Percentiles rank a stretch among this genome's conserved stretches.
phyloP scores from a whole-genome alignment of 2,329 filamentous ascomycete genomes.

The Fusarium sacchari region DNA sequence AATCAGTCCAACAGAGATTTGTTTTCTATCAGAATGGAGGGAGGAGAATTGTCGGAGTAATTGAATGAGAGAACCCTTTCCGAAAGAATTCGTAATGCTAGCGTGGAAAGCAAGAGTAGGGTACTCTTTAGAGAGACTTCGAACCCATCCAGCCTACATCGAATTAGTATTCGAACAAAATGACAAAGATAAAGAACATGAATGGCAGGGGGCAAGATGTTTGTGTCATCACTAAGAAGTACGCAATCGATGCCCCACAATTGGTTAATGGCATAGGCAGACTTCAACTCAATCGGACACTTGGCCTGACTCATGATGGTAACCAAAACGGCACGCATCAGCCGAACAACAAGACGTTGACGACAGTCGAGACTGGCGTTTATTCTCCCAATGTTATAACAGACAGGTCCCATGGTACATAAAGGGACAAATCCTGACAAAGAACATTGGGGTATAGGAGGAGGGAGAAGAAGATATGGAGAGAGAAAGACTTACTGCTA shows the following conservation, averaged over 20 bases:
- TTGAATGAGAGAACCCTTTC: conserved; percentile 92
- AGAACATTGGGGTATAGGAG: conserved; percentile 66
- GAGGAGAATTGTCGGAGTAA: conserved; percentile 92
- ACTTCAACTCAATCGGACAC: conserved; percentile 97
- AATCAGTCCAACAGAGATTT: conserved; percentile 91
- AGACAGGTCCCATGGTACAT: conserved; percentile 83
- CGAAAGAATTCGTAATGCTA: conserved; percentile 94
- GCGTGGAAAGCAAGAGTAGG: conserved; percentile 96
- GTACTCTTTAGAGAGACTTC: conserved; percentile 85
- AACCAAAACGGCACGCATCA: conserved; percentile 90
- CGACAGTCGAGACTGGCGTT: conserved; percentile 62
- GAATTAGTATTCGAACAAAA: conserved; percentile 36
- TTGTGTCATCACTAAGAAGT: conserved; percentile 99
- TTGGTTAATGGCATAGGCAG: conserved; percentile 68
- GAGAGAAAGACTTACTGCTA: conserved; percentile 81
- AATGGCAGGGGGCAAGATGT: conserved; percentile 57
- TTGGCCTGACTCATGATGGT: conserved; percentile 79
- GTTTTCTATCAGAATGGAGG: conserved; percentile 89
- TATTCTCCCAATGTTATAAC: conserved; percentile 99
- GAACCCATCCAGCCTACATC: conserved; percentile 88
- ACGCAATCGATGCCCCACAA: conserved; percentile 69
- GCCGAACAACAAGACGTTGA: conserved; percentile 57
- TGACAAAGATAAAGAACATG: conserved; percentile 24
- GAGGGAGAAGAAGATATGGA: conserved; percentile 50
- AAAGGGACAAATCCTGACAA: conserved; percentile 87